Conservation (phyloP, 2,329 filamentous ascomycete species). For the Cryphonectria naterciae region DNA sequence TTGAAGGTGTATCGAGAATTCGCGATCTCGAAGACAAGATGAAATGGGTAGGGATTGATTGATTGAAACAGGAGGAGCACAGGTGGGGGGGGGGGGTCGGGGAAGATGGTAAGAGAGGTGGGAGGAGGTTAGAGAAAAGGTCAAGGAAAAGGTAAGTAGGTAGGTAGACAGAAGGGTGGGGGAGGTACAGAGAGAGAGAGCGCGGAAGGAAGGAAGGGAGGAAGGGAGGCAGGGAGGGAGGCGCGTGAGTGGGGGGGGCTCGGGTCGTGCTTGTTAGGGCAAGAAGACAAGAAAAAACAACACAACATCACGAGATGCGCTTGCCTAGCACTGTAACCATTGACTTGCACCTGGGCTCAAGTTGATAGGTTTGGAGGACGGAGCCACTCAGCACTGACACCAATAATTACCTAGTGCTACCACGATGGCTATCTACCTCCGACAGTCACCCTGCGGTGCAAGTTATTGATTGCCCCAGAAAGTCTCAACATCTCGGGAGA, state of each 20-base stretch:
- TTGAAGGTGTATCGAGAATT: no score
- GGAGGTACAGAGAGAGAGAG: no score
- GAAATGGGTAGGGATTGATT: not conserved
- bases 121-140: not conserved
- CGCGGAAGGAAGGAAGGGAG: no score
- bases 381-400: not conserved
- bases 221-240: not conserved
- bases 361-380: not conserved
- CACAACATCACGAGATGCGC: slow-evolving; percentile 1
- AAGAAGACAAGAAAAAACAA: not conserved
- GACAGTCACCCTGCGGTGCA: not conserved
- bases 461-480: not conserved
- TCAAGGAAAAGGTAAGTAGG: no score
- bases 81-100: no score
- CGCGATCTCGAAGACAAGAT: no score
- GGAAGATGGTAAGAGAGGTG: no score
- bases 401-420: not conserved
- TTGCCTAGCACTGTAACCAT: not conserved
- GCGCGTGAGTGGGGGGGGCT: not conserved
- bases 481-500: not conserved
- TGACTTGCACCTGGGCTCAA: not conserved
- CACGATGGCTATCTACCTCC: not conserved
- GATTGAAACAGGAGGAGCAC: no score
- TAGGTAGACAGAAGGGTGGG: no score
- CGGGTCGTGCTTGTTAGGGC: not conserved